Base-by-base conservation (phyloP, 257 asterid species). In the Rehmannia glutinosa region DNA sequence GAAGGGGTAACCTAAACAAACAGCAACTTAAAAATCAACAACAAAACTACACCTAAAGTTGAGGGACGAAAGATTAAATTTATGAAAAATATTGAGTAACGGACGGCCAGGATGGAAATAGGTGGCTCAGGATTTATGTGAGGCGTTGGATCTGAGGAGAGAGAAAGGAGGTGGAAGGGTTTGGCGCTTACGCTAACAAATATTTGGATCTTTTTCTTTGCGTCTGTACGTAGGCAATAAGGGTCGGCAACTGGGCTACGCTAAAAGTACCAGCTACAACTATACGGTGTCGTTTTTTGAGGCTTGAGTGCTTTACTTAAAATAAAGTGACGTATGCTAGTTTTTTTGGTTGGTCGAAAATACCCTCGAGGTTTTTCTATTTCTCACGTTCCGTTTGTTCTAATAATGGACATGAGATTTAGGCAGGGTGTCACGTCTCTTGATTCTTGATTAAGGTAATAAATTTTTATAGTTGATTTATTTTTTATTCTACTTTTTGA, bases 21-120 rank as follows among this genome's bases (percentile, higher is more conserved):
- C 87, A 80, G 95, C 91, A 83, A 85, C 96, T 84, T 80, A 80
- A 80, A 87, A 86, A 74, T 85, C 82, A 83, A 85, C 91, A 72
- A 74, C 68, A 82, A 75, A 75, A 78, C 70, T 71, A 74, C 79
- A 73, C 78, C 71, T 38, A 75, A n/a, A 78, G 68, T 66, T 30
- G 58, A 78, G 67, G 81, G 76, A 61, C 69, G 60, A 74, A 77
- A 56, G 76, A 75, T 73, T 61, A 64, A 77, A 70, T 74, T 69
- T 69, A 63, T 46, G 73, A 78, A 69, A 57, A 27, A 53, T 68
- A 30, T 64, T 19, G 55, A 12, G 2, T 1, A 62, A 75, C 45
- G 50, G 30, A 73, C 77, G 91, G 82, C 8, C 3, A 21, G 53
- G 84, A 90, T 79, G 10, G 0, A 39, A 21, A 11, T 63, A 28